Base-by-base conservation (phyloP, 129 eudicot species). In the Lonicera japonica region DNA sequence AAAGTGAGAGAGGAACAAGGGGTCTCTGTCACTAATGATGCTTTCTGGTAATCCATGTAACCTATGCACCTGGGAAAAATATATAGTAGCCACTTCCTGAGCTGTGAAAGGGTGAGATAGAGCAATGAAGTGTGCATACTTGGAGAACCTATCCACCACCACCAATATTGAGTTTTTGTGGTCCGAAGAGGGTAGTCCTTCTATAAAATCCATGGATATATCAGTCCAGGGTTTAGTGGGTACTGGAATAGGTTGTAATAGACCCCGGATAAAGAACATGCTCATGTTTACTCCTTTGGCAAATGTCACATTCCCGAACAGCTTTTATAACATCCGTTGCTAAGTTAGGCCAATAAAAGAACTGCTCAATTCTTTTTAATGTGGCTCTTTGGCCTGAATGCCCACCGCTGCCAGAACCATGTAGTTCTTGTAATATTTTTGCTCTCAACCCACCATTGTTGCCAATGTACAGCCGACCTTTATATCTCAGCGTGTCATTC, bases 121-220 rank as follows among this genome's bases (percentile, higher is more conserved):
- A 0, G 56, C 12, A 24, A 66, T 58, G 41, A 65, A 58, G 11
- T 66, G 63, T 0, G 36, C 68, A 23, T 59, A 59, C 15, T 73
- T 73, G 12, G 20, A 65, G 0, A 65, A 16, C 13, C 56, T 36
- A 14, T 73, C 68, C 0, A 73, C 68, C 3, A 66, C 57, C 2
- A 66, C 68, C 1, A 48, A 60, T 1, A 73, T 41, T 0, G 14
- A 1, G 0, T 51, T 36, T 10, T 58, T 34, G 0, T 62, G 62
- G 8, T 22, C 11, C 11, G 56, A 41, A 1, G 51, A 65, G 38
- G 57, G 72, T 0, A 73, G 23, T 0, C 68, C 72, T 15, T 21
- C 40, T 0, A 58, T 36, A 25, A 73, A 58, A 25, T 66, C 78
- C 73, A 66, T 65, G 4, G 68, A 50, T 0, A 73, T 59, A 12